Conservation (phyloP, 2,329 filamentous ascomycete species). For the Chaetomiaceae sp. region DNA sequence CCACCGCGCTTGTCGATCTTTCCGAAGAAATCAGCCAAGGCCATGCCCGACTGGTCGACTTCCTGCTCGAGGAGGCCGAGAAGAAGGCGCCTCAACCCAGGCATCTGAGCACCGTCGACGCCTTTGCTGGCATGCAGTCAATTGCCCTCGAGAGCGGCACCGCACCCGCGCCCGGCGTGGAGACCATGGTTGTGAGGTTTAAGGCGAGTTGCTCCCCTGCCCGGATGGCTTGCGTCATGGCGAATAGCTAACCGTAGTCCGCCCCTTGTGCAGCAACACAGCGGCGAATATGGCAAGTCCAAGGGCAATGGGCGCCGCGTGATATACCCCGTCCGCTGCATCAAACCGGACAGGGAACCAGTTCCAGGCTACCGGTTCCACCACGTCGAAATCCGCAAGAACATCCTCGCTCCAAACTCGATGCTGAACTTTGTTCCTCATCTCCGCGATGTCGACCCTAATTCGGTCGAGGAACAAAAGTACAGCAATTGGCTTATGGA, state of each 20-base stretch:
- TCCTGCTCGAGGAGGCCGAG: conserved; percentile 42
- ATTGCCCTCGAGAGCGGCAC: conserved; percentile 30
- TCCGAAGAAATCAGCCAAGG: conserved; percentile 41
- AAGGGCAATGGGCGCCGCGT: conserved; percentile 14
- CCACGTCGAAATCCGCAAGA: conserved; percentile 55
- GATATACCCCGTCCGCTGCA: conserved; percentile 34
- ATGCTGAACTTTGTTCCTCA: conserved; percentile 58
- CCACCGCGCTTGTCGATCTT: conserved; percentile 36
- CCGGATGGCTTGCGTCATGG: background rate
- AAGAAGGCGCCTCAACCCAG: conserved; percentile 36
- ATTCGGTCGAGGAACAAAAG: conserved; percentile 45
- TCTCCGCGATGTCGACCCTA: conserved; percentile 51
- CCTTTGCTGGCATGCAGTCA: conserved; percentile 42
- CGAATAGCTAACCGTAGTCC: conserved; percentile 20
- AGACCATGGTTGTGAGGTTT: conserved; percentile 45
- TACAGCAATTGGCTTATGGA: conserved; percentile 55
- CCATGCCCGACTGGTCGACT: conserved; percentile 42
- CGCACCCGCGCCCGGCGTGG: conserved; percentile 28
- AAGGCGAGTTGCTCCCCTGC: conserved; percentile 38
- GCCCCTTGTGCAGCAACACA: conserved; percentile 21
- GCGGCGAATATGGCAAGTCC: conserved; percentile 23
- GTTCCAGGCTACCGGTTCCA: conserved; percentile 57
- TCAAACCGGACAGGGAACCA: conserved; percentile 46
- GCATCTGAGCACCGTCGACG: conserved; percentile 40
- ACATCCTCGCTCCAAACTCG: conserved; percentile 55